These are phyloP conservation scores for Euphorbia schlechtendalii DNA, from an alignment of 441 rosid species.

Conservation along the genomic window DNA sequence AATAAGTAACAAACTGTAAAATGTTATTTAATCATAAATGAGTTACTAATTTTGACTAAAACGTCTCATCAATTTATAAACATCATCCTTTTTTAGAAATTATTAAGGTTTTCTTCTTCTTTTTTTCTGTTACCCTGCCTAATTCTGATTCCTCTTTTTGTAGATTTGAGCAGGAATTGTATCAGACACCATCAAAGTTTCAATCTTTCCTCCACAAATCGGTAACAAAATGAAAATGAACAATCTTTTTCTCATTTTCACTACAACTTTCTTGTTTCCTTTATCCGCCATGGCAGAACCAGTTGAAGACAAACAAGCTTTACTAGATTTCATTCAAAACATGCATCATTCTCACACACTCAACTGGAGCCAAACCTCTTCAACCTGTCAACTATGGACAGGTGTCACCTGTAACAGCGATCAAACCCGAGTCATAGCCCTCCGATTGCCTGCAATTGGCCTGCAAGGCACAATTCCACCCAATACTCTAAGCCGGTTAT, in stretches of 20 bases:
- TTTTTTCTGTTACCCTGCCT: constrained; percentile 7
- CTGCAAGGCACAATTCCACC: constrained; percentile 48
- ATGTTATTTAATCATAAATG: constrained; percentile 20
- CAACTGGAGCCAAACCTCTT: constrained; percentile 42
- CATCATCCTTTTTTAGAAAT: background rate
- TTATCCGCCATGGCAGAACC: constrained; percentile 41
- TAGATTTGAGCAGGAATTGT: constrained; percentile 19
- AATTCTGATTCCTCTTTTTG: constrained; percentile 11
- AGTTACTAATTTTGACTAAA: constrained; percentile 34
- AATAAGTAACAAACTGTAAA: constrained; percentile 37
- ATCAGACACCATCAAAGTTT: constrained; percentile 9
- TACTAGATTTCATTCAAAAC: constrained; percentile 50
- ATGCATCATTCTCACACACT: constrained; percentile 38
- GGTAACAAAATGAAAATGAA: constrained; percentile 23
- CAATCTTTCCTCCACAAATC: constrained; percentile 4
- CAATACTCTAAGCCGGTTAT: constrained; percentile 64
- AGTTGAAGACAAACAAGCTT: constrained; percentile 56
- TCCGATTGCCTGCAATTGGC: constrained; percentile 56
- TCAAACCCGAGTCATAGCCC: constrained; percentile 46
- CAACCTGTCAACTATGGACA: constrained; percentile 57
- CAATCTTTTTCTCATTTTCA: constrained; percentile 30
- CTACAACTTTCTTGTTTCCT: constrained; percentile 27
- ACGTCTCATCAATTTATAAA: constrained; percentile 12
- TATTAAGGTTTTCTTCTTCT: too few species aligned
- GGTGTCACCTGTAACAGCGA: constrained; percentile 65